Percentiles rank a stretch among this genome's conserved stretches.
Conservation (phyloP, 768 basidiomycete species). For the Infundibulicybe gibba region DNA sequence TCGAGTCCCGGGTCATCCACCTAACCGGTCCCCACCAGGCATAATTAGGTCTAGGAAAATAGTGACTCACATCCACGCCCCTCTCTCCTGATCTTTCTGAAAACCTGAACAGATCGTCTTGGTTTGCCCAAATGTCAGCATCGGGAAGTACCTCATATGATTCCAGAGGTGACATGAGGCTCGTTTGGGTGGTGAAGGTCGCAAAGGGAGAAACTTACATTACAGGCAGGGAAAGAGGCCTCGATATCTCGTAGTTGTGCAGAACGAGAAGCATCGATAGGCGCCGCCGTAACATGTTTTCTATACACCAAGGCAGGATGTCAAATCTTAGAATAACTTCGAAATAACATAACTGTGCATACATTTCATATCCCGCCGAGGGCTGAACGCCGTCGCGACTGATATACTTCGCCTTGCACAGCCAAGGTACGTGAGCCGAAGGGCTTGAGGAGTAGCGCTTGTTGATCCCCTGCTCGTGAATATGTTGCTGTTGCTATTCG, state of each 20-base stretch:
- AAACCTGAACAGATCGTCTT: constrained; percentile 84
- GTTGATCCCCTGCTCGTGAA: constrained; percentile 36
- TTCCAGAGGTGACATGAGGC: constrained; percentile 70
- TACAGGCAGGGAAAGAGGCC: constrained; percentile 64
- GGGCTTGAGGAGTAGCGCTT: constrained; percentile 10
- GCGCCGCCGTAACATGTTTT: constrained; percentile 41
- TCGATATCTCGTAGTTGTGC: constrained; percentile 81
- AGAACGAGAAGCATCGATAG: constrained; percentile 67
- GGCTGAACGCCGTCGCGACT: constrained; percentile 52
- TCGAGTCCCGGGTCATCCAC: constrained; percentile 77
- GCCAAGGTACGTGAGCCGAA: constrained; percentile 77
- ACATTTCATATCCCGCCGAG: constrained; percentile 52
- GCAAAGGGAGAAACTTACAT: constrained; percentile 55
- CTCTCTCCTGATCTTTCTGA: constrained; percentile 85
- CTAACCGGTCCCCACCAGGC: constrained; percentile 26
- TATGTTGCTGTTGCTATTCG: constrained; percentile 32
- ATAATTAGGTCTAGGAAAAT: background rate
- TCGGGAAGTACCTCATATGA: constrained; percentile 85
- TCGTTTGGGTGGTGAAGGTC: constrained; percentile 77
- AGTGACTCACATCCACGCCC: constrained; percentile 52
- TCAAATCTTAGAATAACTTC: background rate
- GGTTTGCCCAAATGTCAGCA: constrained; percentile 83
- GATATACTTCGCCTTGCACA: constrained; percentile 90
- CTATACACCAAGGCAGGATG: constrained; percentile 18
- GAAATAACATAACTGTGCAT: constrained; percentile 14